Evolutionary conservation across 1,284 basidiomycete species (phyloP), one percentile per base, ranked within the genome.

Genomic region (Rhizoctonia solani): DNA sequence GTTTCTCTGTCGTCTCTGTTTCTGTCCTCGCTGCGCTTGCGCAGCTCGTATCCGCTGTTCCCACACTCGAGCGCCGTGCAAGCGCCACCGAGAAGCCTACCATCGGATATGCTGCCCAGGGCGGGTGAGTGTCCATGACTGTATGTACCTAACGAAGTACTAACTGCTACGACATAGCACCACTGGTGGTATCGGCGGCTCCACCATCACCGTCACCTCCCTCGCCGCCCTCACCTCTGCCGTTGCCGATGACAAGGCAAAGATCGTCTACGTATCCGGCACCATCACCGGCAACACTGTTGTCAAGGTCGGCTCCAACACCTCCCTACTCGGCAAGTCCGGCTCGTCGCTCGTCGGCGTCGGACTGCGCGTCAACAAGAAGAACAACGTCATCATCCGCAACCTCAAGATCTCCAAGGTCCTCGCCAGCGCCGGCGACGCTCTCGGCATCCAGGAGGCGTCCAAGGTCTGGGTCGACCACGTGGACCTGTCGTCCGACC

Each of bases 391-490:
- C 55, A 83, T 83, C 71, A 77, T 82, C 69, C 78, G 81, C 30
- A 82, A 82, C 71, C 72, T 83, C 71, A 81, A 81, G 72, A 79
- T n/a, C 68, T 67, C 1, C 77, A 77, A 59, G 81, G 81, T n/a
- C n/a, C n/a, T n/a, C n/a, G n/a, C n/a, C n/a, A n/a, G n/a, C n/a
- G n/a, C n/a, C n/a, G n/a, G n/a, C 49, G 80, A 82, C 72, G 78
- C 78, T 30, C 75, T 81, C 59, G 81, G 79, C 39, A 75, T 82
- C 49, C 80, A 82, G 70, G 72, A 73, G 19, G 69, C 81, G n/a
- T 74, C 72, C 66, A 76, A 80, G 69, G 80, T 82, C 19, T 82
- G 81, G 81, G 68, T 82, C 53, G 81, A 82, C 73, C 80, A 82
- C 67, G 73, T 76, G 59, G 81, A 82, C 72, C 75, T 82, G n/a